A percentile compares a stretch with the other conserved stretches of the same genome.
Conservation (phyloP, 345 rosid genomes). For the Arabis alpina region DNA sequence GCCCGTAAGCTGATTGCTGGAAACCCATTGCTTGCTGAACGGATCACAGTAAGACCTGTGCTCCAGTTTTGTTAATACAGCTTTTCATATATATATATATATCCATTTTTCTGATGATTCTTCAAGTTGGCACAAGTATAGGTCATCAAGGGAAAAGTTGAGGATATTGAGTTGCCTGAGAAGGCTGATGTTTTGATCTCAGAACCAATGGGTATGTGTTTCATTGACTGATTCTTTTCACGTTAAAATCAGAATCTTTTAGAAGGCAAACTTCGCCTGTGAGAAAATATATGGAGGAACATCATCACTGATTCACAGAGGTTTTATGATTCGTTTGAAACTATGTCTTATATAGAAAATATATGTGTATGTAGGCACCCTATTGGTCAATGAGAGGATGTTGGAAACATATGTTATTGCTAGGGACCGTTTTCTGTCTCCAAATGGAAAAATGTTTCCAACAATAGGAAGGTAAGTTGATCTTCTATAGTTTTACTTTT, state of each 20-base stretch:
- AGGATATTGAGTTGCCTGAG: constrained; percentile 92
- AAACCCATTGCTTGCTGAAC: constrained; percentile 72
- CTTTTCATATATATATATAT: neutral
- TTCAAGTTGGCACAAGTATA: constrained; percentile 34
- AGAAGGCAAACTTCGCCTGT: constrained; percentile 1
- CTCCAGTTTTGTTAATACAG: neutral
- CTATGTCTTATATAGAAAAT: neutral
- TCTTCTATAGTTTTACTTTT: constrained; percentile 12
- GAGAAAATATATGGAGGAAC: constrained; percentile 16
- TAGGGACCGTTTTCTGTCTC: constrained; percentile 84
- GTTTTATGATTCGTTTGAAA: neutral
- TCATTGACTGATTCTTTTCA: constrained; percentile 21
- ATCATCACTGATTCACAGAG: constrained; percentile 15
- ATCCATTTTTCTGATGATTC: constrained; percentile 25
- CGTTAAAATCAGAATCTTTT: constrained; percentile 33
- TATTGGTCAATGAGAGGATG: constrained; percentile 95
- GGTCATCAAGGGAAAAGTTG: constrained; percentile 95
- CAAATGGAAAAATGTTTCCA: constrained; percentile 92
- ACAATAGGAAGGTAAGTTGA: constrained; percentile 73
- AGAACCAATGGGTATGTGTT: constrained; percentile 89
- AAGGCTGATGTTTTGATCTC: constrained; percentile 94
- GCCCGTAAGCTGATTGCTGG: constrained; percentile 92
- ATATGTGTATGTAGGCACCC: constrained; percentile 58
- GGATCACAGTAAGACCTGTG: constrained; percentile 68
- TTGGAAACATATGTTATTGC: constrained; percentile 94